Conservation (phyloP, 257 asterid genomes). For the Solanum habrochaites region DNA sequence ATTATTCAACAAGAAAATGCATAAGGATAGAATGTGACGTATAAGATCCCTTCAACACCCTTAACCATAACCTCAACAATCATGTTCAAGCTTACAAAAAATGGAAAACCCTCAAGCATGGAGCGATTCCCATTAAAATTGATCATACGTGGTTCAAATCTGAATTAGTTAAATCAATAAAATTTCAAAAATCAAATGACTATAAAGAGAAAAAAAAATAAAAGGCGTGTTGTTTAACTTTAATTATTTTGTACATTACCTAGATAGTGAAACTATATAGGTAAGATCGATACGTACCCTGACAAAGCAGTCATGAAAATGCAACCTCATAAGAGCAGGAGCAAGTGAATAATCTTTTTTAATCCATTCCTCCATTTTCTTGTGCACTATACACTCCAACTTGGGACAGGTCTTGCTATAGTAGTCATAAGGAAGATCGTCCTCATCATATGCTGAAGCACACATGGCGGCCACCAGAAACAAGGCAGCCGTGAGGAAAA, state of each 20-base stretch:
- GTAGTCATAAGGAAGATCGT: constrained; percentile 18
- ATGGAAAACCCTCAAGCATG: too few relatives aligned
- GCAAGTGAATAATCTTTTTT: constrained; percentile 46
- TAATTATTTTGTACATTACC: background rate
- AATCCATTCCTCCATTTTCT: constrained; percentile 42
- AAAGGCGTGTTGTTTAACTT: too few relatives aligned
- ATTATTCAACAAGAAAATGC: background rate
- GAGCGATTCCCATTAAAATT: background rate
- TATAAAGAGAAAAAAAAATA: background rate
- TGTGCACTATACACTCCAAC: constrained; percentile 38
- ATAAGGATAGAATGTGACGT: background rate
- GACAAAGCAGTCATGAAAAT: constrained; percentile 67
- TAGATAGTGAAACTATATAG: background rate
- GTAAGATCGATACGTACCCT: constrained; percentile 26
- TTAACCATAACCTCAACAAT: background rate
- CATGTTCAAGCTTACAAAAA: background rate
- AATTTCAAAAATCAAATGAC: background rate
- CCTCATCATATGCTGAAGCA: background rate
- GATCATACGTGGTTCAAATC: background rate
- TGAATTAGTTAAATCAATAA: background rate
- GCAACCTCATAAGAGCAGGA: constrained; percentile 64
- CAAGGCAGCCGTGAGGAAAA: background rate
- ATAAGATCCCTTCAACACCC: background rate
- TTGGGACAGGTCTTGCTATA: constrained; percentile 49
- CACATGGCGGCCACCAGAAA: background rate